phyloP scores from a whole-genome alignment of 2,329 filamentous ascomycete genomes.

The Curvularia sp. region DNA sequence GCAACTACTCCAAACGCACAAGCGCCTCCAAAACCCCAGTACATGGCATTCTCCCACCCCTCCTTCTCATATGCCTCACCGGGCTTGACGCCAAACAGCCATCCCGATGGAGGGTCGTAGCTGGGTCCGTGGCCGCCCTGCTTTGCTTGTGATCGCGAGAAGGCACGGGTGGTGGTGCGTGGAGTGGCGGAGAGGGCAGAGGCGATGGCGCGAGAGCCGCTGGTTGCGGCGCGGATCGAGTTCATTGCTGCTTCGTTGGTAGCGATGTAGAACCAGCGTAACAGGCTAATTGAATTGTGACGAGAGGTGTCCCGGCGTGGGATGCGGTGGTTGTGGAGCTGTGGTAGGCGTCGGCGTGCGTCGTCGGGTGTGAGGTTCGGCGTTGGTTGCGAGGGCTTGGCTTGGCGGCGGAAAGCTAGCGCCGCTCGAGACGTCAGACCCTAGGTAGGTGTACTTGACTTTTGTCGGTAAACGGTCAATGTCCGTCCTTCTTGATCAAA shows the following conservation, averaged over 20 bases:
- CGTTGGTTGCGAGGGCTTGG: constrained; percentile 14
- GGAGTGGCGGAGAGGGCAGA: constrained; percentile 28
- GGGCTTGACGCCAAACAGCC: constrained; percentile 92
- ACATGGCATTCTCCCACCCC: constrained; percentile 90
- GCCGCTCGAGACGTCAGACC: constrained; percentile 16
- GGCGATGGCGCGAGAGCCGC: constrained; percentile 30
- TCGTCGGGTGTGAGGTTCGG: constrained; percentile 10
- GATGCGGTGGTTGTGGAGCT: constrained; percentile 7
- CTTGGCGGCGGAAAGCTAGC: constrained; percentile 24
- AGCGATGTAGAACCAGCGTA: background rate
- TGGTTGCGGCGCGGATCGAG: constrained; percentile 35
- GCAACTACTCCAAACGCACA: constrained; percentile 76
- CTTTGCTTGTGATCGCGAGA: constrained; percentile 32
- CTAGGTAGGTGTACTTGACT: too few species aligned
- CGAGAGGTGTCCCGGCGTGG: constrained; percentile 9
- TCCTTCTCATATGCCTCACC: constrained; percentile 96
- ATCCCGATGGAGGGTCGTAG: constrained; percentile 89
- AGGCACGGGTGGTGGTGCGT: constrained; percentile 28
- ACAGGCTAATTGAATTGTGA: constrained; percentile 1
- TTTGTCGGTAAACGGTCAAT: background rate
- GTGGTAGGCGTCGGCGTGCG: constrained; percentile 18
- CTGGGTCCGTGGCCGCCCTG: constrained; percentile 68
- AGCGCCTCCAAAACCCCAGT: constrained; percentile 83
- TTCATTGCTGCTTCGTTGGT: constrained; percentile 34
- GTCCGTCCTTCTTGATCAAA: background rate